These are phyloP conservation scores for Coemansia javaensis DNA, from an alignment of 192 early-diverging fungal genomes.

Conservation along the genomic window DNA sequence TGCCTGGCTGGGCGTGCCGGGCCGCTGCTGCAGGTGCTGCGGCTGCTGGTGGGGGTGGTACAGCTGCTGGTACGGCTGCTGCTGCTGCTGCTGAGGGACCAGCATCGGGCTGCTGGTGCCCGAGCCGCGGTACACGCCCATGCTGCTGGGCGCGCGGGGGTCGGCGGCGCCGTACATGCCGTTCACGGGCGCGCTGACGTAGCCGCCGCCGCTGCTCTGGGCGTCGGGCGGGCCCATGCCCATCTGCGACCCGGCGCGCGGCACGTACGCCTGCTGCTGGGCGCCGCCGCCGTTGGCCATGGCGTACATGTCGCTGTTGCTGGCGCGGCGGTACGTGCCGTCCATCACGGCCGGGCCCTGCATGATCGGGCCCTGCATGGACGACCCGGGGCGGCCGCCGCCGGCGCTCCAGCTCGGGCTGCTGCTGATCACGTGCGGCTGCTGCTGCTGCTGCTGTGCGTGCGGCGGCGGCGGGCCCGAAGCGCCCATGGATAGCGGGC, in stretches of 20 bases:
- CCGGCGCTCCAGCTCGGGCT: slow-evolving; percentile 18
- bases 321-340: slow-evolving; percentile 27
- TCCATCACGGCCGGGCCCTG: slow-evolving; percentile 13
- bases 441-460: slow-evolving; percentile 6
- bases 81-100: slow-evolving; percentile 3
- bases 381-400: slow-evolving; percentile 35
- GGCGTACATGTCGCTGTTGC: slow-evolving; percentile 47
- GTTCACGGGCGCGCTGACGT: slow-evolving; percentile 6
- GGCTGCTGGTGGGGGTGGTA: slow-evolving; percentile 1
- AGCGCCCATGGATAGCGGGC: slow-evolving; percentile 28
- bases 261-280: slow-evolving; percentile 8
- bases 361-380: slow-evolving; percentile 44
- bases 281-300: slow-evolving; percentile 3
- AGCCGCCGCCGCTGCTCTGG: neutral
- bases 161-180: slow-evolving; percentile 1
- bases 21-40: slow-evolving; percentile 9
- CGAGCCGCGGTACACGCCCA: slow-evolving; percentile 9
- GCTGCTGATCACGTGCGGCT: slow-evolving; percentile 8
- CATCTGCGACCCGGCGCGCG: slow-evolving; percentile 21
- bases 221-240: too few species aligned
- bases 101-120: slow-evolving; percentile 11
- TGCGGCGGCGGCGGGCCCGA: neutral
- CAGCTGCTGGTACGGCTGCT: neutral
- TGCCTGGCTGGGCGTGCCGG: slow-evolving; percentile 19
- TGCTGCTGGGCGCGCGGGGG: slow-evolving; percentile 19